Evolutionary conservation across 306 rosid genomes (phyloP).

Genomic region (Cyamopsis tetragonoloba): DNA sequence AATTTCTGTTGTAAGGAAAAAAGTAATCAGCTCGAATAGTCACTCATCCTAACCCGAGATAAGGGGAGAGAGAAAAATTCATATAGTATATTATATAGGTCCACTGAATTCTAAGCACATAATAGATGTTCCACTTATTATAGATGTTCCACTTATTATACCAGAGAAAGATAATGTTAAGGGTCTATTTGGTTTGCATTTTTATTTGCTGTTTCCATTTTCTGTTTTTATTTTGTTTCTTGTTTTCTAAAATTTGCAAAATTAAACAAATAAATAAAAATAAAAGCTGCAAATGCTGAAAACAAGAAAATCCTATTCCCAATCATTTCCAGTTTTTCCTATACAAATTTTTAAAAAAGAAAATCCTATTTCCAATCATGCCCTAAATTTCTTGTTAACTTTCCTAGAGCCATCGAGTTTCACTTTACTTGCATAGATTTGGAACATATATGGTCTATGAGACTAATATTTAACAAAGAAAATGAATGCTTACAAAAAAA

Average conservation of each 20-base stretch:
- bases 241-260: no score
- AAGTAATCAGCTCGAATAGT: neutral
- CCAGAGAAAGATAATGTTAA: neutral
- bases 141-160: neutral
- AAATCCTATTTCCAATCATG: no score
- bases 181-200: no score
- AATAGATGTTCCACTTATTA: no score
- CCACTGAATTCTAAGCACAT: neutral
- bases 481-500: neutral
- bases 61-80: neutral
- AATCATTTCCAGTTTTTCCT: no score
- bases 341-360: no score
- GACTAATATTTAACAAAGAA: neutral
- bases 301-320: no score
- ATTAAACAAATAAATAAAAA: no score
- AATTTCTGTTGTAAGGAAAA: neutral
- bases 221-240: no score
- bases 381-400: neutral
- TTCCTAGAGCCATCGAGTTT: neutral
- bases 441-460: no score
- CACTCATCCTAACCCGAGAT: neutral
- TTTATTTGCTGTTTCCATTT: no score
- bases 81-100: neutral
- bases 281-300: no score
- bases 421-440: neutral